Percentiles rank a stretch among this genome's conserved stretches.
Evolutionary conservation across 1,284 basidiomycete genomes (phyloP).

Genomic region (Butyriboletus appendiculatus): DNA sequence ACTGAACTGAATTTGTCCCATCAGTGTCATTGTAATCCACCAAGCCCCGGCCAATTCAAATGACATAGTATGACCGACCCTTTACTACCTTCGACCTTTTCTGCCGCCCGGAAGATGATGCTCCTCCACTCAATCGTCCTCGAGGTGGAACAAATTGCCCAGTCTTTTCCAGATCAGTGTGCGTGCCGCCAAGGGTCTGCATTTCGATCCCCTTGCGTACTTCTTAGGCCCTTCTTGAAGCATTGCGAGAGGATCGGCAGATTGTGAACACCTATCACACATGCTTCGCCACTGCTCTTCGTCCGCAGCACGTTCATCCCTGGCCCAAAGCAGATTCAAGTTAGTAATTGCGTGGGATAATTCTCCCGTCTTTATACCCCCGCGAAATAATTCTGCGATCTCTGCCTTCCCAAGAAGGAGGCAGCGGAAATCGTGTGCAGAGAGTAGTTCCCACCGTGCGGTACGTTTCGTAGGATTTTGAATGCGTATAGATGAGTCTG

Average conservation of each 20-base stretch:
- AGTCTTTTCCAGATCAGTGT: slow-evolving; percentile 6
- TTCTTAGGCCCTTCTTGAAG: not conserved
- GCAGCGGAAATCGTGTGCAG: slow-evolving; percentile 3
- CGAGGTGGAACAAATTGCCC: slow-evolving; percentile 8
- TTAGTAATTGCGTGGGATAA: too few species aligned
- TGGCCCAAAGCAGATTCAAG: too few species aligned
- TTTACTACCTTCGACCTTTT: not conserved
- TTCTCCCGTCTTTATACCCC: not conserved
- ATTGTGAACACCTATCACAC: not conserved
- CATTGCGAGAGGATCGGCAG: slow-evolving; percentile 6
- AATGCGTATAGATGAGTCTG: not conserved
- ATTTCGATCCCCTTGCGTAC: not conserved
- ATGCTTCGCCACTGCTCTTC: not conserved
- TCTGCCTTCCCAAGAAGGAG: slow-evolving; percentile 14
- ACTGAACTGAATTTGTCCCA: too few species aligned
- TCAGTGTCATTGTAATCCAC: too few species aligned
- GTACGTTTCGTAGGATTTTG: not conserved
- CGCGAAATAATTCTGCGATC: not conserved
- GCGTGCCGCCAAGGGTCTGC: not conserved
- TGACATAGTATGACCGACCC: not conserved
- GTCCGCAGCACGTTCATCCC: not conserved
- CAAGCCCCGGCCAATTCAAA: too few species aligned
- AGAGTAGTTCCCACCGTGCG: slow-evolving; percentile 11
- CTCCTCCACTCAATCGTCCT: not conserved
- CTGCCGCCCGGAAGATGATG: not conserved